Conservation (phyloP, 2,329 filamentous ascomycete genomes). For the Phialophora macrospora region DNA sequence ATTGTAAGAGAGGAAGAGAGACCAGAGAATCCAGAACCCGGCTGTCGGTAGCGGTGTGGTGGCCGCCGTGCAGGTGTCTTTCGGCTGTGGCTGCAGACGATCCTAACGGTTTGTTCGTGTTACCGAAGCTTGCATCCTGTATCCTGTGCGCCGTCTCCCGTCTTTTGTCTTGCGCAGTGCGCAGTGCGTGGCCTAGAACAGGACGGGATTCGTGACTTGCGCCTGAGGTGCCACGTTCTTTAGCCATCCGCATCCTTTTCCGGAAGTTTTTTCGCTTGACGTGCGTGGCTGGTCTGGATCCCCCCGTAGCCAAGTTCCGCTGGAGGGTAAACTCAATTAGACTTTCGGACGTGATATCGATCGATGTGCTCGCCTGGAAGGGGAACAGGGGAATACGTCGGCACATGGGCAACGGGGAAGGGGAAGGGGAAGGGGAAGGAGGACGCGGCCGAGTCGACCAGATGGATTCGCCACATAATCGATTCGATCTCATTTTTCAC, state of each 20-base stretch:
- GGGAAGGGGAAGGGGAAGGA: neutral
- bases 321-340: neutral
- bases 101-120: neutral
- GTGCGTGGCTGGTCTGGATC: neutral
- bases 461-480: neutral
- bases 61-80: neutral
- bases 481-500: neutral
- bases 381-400: neutral
- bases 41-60: neutral
- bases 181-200: neutral
- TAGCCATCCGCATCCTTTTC: neutral
- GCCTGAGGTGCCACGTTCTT: neutral
- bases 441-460: neutral
- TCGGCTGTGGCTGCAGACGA: neutral
- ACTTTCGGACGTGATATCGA: neutral
- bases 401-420: no score
- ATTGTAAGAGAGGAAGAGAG: conserved; percentile 10
- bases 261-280: neutral
- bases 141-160: neutral
- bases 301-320: neutral
- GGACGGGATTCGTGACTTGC: neutral
- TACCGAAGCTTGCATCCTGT: neutral
- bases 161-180: neutral
- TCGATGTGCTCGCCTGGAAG: neutral
- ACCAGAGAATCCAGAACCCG: neutral